Evolutionary conservation across 2,329 filamentous ascomycete species (phyloP), one percentile per base, ranked within the genome.

Genomic region (Aspergillus novofumigatus): DNA sequence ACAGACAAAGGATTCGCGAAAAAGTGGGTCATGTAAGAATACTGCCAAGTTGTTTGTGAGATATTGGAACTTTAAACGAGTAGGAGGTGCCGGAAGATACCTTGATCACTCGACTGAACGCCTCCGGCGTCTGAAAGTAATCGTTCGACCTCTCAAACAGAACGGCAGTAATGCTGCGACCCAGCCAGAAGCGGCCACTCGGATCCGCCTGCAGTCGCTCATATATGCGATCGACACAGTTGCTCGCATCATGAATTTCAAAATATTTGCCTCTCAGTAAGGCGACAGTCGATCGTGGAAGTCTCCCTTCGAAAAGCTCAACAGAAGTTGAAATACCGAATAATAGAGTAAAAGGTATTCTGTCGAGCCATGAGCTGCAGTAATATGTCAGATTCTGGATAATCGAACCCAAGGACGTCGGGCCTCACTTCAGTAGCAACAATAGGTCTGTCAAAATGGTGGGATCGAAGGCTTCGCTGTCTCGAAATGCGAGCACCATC

Each of bases 261-360:
- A 87, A 87, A 26, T 81, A 77, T 58, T 76, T 71, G 6, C 83
- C 83, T 49, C 81, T 72, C 3, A 87, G 73, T 51, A 79, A 75
- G 51, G 79, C 76, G 41, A 84, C 74, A 17, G 80, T 80, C 17
- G 76, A 77, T 49, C 79, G 78, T 10, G 84, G 78, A 3, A 88
- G 70, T 50, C 83, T 78, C 47, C 81, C 78, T 65, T 87, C 83
- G 54, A 88, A 83, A 20, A 83, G 78, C 50, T 86, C 83, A 10
- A 84, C 77, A 2, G 84, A 86, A 0, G 85, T 87, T n/a, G 83
- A 83, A 51, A 87, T 80, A 14, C 82, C 83, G 54, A 87, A 81
- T 3, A 87, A 69, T 3, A 85, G 71, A 2, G 83, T 78, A 56
- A 87, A 82, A 0, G 83, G 83, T 53, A 87, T 82, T 28, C 85